phyloP scores from a whole-genome alignment of 2,329 filamentous ascomycete genomes.

The Colletotrichum higginsianum region DNA sequence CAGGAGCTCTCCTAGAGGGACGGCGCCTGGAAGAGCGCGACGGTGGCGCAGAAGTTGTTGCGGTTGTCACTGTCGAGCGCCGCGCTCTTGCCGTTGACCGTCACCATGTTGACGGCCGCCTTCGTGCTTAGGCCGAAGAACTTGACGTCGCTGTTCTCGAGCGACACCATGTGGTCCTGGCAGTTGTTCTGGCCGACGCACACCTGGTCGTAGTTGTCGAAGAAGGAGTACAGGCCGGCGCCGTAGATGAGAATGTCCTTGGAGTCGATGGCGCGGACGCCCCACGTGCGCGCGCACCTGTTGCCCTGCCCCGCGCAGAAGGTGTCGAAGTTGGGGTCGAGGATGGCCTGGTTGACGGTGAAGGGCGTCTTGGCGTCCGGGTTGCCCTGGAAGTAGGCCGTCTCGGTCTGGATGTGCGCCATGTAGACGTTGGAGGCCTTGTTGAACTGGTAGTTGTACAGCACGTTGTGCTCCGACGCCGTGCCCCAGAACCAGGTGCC shows the following conservation, averaged over 20 bases:
- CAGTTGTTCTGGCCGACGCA: conserved; percentile 79
- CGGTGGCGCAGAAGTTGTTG: conserved; percentile 75
- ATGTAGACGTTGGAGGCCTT: conserved; percentile 86
- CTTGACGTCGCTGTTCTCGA: conserved; percentile 75
- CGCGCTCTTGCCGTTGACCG: conserved; percentile 68
- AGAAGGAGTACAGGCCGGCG: conserved; percentile 85
- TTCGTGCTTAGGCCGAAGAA: conserved; percentile 82
- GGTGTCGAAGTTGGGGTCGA: conserved; percentile 78
- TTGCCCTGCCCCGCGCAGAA: conserved; percentile 61
- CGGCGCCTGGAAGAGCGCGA: conserved; percentile 63
- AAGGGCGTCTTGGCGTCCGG: conserved; percentile 80
- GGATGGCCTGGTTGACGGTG: conserved; percentile 66
- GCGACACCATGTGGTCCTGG: conserved; percentile 83
- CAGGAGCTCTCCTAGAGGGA: conserved; percentile 27
- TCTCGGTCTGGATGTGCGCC: conserved; percentile 89
- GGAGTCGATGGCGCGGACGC: conserved; percentile 79
- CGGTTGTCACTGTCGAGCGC: conserved; percentile 74
- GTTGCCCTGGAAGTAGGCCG: conserved; percentile 89
- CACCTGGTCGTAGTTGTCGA: conserved; percentile 82
- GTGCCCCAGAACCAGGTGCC: conserved; percentile 89
- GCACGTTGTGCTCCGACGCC: conserved; percentile 74
- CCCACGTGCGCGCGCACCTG: conserved; percentile 82
- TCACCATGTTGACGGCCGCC: conserved; percentile 81
- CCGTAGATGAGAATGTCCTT: conserved; percentile 79
- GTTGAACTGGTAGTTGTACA: conserved; percentile 89